phyloP scores from a whole-genome alignment of 352 stramenopile species.

The Pythium brachiatum region DNA sequence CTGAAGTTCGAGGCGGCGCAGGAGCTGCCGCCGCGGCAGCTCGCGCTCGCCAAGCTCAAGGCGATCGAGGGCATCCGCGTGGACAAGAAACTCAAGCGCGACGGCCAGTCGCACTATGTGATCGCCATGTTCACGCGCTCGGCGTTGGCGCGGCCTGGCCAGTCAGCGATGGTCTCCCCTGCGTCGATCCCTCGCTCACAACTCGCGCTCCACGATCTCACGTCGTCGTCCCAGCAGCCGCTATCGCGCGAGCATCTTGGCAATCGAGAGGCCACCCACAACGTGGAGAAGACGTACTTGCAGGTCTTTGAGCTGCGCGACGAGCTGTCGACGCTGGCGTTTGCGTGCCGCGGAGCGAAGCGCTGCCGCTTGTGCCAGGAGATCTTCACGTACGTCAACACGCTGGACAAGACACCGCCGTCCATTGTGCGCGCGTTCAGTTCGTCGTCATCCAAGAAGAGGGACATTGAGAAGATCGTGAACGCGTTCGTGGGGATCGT shows the following conservation, averaged over 20 bases:
- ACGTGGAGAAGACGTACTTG: conserved; percentile 16
- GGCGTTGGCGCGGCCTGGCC: neutral
- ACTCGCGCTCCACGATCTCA: conserved; percentile 4
- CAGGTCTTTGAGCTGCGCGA: conserved; percentile 16
- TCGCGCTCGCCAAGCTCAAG: conserved; percentile 5
- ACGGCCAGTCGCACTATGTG: conserved; percentile 12
- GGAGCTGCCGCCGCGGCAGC: conserved; percentile 8
- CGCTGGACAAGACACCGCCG: conserved; percentile 15
- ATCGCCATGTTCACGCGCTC: conserved; percentile 14
- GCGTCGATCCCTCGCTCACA: conserved; percentile 13
- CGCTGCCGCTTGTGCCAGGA: conserved; percentile 19
- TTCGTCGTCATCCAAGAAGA: conserved; percentile 15
- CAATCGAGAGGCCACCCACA: conserved; percentile 2
- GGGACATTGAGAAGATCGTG: conserved; percentile 8
- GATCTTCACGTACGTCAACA: conserved; percentile 15
- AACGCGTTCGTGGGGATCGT: conserved; percentile 20
- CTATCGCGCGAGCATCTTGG: conserved; percentile 6
- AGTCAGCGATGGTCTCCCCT: neutral
- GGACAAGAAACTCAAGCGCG: conserved; percentile 15
- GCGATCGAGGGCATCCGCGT: conserved; percentile 16
- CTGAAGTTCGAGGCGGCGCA: conserved; percentile 3
- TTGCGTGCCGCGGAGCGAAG: conserved; percentile 15
- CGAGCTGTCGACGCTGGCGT: conserved; percentile 6
- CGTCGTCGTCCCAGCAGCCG: neutral
- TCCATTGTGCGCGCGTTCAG: conserved; percentile 14